A percentile compares a stretch with the other conserved stretches of the same genome.
phyloP scores from a whole-genome alignment of 2,329 filamentous ascomycete species.

The Shiraia bambusicola region DNA sequence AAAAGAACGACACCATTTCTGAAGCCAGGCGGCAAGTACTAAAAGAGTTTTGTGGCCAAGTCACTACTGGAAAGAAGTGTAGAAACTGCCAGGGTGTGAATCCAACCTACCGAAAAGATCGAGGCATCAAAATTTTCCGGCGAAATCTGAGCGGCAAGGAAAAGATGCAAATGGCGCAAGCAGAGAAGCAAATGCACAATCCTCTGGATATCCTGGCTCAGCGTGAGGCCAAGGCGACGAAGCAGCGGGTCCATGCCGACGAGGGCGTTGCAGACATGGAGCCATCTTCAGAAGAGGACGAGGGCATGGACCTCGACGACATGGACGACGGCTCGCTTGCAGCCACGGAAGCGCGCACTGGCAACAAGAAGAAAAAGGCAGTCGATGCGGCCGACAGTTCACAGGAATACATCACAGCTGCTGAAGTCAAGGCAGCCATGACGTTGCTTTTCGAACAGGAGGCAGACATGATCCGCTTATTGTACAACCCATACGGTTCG shows the following conservation, averaged over 20 bases:
- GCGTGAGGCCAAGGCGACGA: constrained; percentile 47
- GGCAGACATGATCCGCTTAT: constrained; percentile 75
- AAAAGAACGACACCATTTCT: constrained; percentile 81
- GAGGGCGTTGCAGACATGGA: constrained; percentile 70
- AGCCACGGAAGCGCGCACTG: constrained; percentile 48
- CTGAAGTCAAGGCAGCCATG: constrained; percentile 79
- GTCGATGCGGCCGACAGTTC: constrained; percentile 34
- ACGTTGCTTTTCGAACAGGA: constrained; percentile 83
- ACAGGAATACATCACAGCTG: constrained; percentile 78
- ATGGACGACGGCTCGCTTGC: constrained; percentile 54
- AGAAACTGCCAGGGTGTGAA: constrained; percentile 56
- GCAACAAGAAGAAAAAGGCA: constrained; percentile 44
- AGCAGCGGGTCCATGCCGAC: constrained; percentile 57
- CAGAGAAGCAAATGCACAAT: constrained; percentile 67
- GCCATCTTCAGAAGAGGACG: constrained; percentile 46
- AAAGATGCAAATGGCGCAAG: constrained; percentile 72
- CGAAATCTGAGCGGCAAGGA: constrained; percentile 75
- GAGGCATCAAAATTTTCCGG: constrained; percentile 91
- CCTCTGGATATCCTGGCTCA: constrained; percentile 63
- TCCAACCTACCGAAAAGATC: constrained; percentile 83
- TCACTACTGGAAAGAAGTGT: constrained; percentile 71
- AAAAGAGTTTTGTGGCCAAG: constrained; percentile 76
- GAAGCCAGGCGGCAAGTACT: constrained; percentile 75
- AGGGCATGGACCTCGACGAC: constrained; percentile 39
- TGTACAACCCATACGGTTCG: constrained; percentile 76